Conservation (phyloP, 2,329 filamentous ascomycete species). For the Emergomyces pasteurianus region DNA sequence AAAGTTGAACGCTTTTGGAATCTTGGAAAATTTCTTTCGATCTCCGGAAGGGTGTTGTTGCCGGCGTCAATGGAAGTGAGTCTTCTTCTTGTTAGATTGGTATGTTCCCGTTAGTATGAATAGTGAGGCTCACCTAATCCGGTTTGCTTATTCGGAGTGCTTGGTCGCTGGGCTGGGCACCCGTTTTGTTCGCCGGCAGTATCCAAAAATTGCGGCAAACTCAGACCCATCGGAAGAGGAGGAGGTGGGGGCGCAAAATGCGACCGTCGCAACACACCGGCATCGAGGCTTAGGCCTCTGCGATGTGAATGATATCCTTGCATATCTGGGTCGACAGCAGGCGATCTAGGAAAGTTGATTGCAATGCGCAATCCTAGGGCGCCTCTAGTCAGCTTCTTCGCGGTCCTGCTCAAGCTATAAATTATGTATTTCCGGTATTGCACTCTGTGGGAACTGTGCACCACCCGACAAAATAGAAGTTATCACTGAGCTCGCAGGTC, state of each 20-base stretch:
- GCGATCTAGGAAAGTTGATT: neutral
- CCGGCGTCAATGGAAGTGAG: constrained; percentile 51
- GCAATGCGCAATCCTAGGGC: neutral
- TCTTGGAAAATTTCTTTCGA: constrained; percentile 27
- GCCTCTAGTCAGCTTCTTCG: neutral
- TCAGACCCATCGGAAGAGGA: constrained; percentile 39
- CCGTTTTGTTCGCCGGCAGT: neutral
- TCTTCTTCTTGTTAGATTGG: constrained; percentile 1
- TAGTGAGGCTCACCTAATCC: constrained; percentile 41
- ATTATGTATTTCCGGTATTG: neutral
- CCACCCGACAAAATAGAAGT: neutral
- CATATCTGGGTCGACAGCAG: constrained; percentile 26
- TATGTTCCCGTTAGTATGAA: neutral
- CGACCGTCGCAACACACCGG: constrained; percentile 6
- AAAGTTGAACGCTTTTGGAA: constrained; percentile 27
- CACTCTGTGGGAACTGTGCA: neutral
- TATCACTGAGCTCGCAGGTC: neutral
- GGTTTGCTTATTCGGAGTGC: constrained; percentile 52
- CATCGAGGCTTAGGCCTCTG: constrained; percentile 76
- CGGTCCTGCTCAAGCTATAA: neutral
- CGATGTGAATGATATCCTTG: constrained; percentile 52
- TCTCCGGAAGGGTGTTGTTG: constrained; percentile 46
- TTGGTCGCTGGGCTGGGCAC: constrained; percentile 37
- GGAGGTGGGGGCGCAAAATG: constrained; percentile 1
- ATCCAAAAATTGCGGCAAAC: constrained; percentile 28